A percentile compares a stretch with the other conserved stretches of the same genome.
Evolutionary conservation across 2,329 filamentous ascomycete genomes (phyloP).

Genomic region (Geoglossum cookeanum): DNA sequence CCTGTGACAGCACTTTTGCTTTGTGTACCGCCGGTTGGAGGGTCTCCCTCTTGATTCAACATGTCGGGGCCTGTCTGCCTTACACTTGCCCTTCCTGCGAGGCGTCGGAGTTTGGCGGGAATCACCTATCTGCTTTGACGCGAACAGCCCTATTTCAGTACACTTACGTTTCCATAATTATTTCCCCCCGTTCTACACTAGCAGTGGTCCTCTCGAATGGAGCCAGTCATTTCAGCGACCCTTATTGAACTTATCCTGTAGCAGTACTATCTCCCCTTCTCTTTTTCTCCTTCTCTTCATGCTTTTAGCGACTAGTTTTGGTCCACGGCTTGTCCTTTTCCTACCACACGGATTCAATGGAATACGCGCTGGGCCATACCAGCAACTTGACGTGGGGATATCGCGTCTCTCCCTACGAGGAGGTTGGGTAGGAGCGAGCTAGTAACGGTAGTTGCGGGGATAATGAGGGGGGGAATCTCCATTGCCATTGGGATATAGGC

Average conservation of each 20-base stretch:
- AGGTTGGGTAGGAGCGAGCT: background rate
- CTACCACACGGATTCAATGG: background rate
- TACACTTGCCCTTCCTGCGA: background rate
- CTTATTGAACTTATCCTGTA: background rate
- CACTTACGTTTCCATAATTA: background rate
- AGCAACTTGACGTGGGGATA: background rate
- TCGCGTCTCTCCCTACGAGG: background rate
- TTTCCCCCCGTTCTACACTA: background rate
- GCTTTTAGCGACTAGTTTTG: constrained; percentile 1
- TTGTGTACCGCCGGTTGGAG: background rate
- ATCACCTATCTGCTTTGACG: background rate
- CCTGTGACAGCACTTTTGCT: background rate
- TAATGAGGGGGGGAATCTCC: background rate
- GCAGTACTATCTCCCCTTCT: background rate
- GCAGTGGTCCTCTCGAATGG: background rate
- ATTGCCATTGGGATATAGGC: background rate
- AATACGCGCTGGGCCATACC: background rate
- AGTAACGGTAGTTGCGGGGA: background rate
- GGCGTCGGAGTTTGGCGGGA: constrained; percentile 1
- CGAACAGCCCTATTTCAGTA: background rate
- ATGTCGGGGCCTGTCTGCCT: background rate
- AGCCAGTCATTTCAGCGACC: constrained; percentile 1
- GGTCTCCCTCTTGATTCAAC: background rate
- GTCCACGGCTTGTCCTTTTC: background rate
- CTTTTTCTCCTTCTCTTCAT: background rate